phyloP scores from a whole-genome alignment of 306 rosid species.

The Ormosia semicastrata region DNA sequence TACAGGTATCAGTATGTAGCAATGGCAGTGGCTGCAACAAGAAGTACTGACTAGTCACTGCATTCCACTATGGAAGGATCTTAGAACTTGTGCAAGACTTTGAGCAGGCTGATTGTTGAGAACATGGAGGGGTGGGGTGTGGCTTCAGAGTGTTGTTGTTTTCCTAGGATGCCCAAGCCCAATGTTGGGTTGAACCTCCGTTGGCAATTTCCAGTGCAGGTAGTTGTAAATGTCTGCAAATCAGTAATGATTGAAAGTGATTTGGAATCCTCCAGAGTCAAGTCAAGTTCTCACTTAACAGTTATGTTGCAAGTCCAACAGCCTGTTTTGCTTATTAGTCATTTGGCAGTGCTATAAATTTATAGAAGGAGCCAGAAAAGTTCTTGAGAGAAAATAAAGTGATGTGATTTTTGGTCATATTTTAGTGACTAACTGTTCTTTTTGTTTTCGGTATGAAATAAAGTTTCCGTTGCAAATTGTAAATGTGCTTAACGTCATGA shows the following conservation, averaged over 20 bases:
- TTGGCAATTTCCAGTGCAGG: background rate
- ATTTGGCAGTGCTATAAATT: background rate
- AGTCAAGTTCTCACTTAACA: conserved; percentile 13
- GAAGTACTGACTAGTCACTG: background rate
- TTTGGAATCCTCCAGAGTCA: background rate
- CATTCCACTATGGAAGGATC: background rate
- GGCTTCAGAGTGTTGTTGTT: background rate
- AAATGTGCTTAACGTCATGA: background rate
- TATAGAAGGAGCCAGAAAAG: background rate
- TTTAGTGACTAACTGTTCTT: background rate
- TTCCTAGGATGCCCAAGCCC: background rate
- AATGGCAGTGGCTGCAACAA: conserved; percentile 18
- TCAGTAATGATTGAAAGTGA: background rate
- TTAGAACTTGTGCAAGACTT: background rate
- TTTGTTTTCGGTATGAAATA: background rate
- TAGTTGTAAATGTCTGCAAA: conserved; percentile 1
- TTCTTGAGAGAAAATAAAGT: background rate
- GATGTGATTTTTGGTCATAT: background rate
- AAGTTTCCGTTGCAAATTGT: background rate
- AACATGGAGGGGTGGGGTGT: background rate
- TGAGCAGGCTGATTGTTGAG: background rate
- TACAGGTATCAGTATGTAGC: no score
- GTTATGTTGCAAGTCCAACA: background rate
- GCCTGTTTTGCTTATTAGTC: background rate
- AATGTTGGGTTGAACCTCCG: background rate